Conservation (phyloP, 78 protist genomes). For the Guillardia theta region DNA sequence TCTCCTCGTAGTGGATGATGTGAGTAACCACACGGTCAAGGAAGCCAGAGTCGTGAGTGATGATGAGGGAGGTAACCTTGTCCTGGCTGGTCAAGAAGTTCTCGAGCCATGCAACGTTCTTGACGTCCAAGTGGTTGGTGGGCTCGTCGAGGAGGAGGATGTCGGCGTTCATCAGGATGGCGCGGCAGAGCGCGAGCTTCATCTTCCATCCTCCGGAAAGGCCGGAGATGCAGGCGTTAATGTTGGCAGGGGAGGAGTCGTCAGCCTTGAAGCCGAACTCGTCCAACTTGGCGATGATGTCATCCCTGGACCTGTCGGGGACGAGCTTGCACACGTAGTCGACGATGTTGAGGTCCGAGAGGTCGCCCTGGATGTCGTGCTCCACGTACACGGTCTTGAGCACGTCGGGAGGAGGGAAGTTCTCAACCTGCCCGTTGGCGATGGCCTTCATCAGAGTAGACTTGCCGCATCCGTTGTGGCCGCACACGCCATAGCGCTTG, state of each 20-base stretch:
- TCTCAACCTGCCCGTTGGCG: slow-evolving; percentile 60
- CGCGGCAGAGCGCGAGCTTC: slow-evolving; percentile 56
- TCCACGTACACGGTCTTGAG: slow-evolving; percentile 70
- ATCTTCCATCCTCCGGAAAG: slow-evolving; percentile 91
- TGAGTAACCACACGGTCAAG: slow-evolving; percentile 70
- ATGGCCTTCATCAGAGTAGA: slow-evolving; percentile 61
- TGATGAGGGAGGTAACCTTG: slow-evolving; percentile 9
- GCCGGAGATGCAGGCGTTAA: slow-evolving; percentile 34
- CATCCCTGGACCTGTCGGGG: slow-evolving; percentile 7
- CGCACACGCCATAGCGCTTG: slow-evolving; percentile 61
- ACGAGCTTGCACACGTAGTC: slow-evolving; percentile 57
- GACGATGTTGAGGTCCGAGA: slow-evolving; percentile 45
- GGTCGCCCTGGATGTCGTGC: slow-evolving; percentile 74
- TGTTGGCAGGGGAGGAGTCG: slow-evolving; percentile 30
- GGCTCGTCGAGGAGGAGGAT: slow-evolving; percentile 89
- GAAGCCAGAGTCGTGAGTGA: slow-evolving; percentile 76
- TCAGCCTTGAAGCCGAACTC: slow-evolving; percentile 58
- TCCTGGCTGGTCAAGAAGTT: not conserved
- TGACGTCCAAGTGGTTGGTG: slow-evolving; percentile 89
- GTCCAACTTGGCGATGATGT: slow-evolving; percentile 12
- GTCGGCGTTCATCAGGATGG: slow-evolving; percentile 58
- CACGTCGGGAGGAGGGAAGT: slow-evolving; percentile 60
- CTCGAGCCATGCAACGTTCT: not conserved
- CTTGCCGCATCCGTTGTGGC: slow-evolving; percentile 67
- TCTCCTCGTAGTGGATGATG: slow-evolving; percentile 57